Base-by-base conservation (phyloP, 176 grass and related monocot genomes). In the Lolium multiflorum region DNA sequence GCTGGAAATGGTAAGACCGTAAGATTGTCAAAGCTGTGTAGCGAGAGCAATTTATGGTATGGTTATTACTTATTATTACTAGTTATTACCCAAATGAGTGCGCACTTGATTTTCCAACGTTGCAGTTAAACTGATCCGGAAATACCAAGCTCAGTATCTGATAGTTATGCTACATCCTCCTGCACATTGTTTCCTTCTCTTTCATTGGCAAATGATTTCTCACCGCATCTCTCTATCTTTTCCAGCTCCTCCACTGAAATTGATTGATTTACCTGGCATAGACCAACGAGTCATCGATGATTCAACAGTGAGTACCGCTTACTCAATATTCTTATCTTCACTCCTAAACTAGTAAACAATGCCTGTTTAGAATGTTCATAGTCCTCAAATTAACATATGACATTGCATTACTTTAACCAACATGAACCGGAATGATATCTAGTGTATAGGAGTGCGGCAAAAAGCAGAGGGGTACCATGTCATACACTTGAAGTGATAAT, bases 201-300 rank as follows among this genome's bases (percentile, higher is more conserved):
- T 77, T 50, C 11, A 26, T 57, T 46, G 67, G 26, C 56, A 56
- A 80, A 81, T 73, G 28, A 60, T 74, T 78, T 86, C 71, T 76
- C 55, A 76, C 60, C 25, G 21, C 54, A 79, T 13, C 70, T 66
- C 2, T 44, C 38, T 90, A 69, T 64, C 4, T 62, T 84, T 82
- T 68, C 76, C 93, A 99, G 97, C 97, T 87, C 97, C 97, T 85
- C 87, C 97, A n/a, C 66, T 99, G 63, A 99, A 99, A 83, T 93
- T 99, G 89, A 91, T 96, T 79, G 97, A 99, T 90, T 92, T 99
- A 84, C 97, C 97, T 51, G 97, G 97, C 24, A 89, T 99, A 87
- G 94, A 99, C 82, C 97, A 99, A 84, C 89, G 97, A 59, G 88
- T 92, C 25, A 84, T 99, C 20, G 94, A 99, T 78, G 97, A 99